Evolutionary conservation across 805 yeast species (phyloP).

Genomic region (Candida khao-thaluensis): DNA sequence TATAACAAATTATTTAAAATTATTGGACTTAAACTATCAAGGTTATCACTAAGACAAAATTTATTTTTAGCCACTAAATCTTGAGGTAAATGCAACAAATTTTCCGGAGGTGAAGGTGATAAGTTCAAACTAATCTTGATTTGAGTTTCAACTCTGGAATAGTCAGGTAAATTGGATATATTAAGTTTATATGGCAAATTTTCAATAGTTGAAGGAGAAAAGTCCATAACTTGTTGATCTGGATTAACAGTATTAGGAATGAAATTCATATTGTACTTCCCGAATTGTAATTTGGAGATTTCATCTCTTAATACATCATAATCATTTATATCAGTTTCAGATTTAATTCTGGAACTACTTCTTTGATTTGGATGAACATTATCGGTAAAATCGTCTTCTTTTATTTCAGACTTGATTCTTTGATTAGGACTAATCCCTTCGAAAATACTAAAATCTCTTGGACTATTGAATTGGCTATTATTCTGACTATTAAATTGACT

Average conservation of each 20-base stretch:
- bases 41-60: constrained; percentile 57
- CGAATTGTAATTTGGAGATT: constrained; percentile 54
- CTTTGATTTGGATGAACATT: constrained; percentile 1
- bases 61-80: constrained; percentile 88
- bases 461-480: constrained; percentile 6
- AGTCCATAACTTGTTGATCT: constrained; percentile 36
- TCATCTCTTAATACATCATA: constrained; percentile 47
- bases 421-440: constrained; percentile 3
- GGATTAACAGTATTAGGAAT: constrained; percentile 33
- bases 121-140: constrained; percentile 70
- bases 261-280: constrained; percentile 40
- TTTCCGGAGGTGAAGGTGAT: constrained; percentile 75
- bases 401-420: background rate
- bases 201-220: constrained; percentile 34
- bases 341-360: background rate
- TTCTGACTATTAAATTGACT: constrained; percentile 3
- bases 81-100: constrained; percentile 74
- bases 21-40: constrained; percentile 41
- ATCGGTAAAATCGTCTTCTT: background rate
- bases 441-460: background rate
- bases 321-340: constrained; percentile 2
- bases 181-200: constrained; percentile 49
- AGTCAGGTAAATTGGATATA: constrained; percentile 66
- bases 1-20: constrained; percentile 55
- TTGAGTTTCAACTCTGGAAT: constrained; percentile 94